phyloP scores from a whole-genome alignment of 306 rosid genomes.

The Lupinus albus region DNA sequence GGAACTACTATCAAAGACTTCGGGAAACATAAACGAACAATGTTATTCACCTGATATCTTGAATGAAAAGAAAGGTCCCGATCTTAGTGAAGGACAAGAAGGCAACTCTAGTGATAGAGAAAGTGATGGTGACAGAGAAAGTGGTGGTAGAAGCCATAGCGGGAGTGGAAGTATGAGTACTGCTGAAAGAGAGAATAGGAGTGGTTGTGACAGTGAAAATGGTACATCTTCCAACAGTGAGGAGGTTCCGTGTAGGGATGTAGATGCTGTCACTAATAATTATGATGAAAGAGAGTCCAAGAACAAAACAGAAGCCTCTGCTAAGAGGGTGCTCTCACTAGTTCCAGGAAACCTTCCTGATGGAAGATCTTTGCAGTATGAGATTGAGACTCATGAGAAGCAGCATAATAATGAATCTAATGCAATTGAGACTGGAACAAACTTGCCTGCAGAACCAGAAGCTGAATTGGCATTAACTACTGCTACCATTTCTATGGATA shows the following conservation, averaged over 20 bases:
- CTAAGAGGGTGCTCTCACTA: too few species aligned
- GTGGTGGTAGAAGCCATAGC: constrained; percentile 85
- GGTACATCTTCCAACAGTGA: constrained; percentile 84
- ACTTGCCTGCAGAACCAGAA: too few species aligned
- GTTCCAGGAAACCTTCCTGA: too few species aligned
- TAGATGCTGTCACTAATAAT: constrained; percentile 93
- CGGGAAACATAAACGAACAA: constrained; percentile 51
- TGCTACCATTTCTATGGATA: too few species aligned
- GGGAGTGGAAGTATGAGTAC: constrained; percentile 81
- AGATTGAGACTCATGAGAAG: too few species aligned
- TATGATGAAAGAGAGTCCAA: constrained; percentile 81
- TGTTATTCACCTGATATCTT: constrained; percentile 62
- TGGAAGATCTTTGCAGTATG: too few species aligned
- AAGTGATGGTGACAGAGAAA: constrained; percentile 71
- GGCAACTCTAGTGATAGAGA: constrained; percentile 81
- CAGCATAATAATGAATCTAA: too few species aligned
- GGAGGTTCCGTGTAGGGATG: constrained; percentile 79
- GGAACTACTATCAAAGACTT: constrained; percentile 55
- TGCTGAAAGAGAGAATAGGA: constrained; percentile 70
- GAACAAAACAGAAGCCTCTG: too few species aligned
- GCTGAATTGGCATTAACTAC: too few species aligned
- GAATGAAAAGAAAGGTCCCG: constrained; percentile 68
- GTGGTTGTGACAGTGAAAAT: constrained; percentile 92
- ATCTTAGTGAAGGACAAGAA: constrained; percentile 64
- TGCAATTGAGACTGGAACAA: too few species aligned